Evolutionary conservation across 371 early-diverging fungal genomes (phyloP).

Genomic region (Rhizopus sp.): DNA sequence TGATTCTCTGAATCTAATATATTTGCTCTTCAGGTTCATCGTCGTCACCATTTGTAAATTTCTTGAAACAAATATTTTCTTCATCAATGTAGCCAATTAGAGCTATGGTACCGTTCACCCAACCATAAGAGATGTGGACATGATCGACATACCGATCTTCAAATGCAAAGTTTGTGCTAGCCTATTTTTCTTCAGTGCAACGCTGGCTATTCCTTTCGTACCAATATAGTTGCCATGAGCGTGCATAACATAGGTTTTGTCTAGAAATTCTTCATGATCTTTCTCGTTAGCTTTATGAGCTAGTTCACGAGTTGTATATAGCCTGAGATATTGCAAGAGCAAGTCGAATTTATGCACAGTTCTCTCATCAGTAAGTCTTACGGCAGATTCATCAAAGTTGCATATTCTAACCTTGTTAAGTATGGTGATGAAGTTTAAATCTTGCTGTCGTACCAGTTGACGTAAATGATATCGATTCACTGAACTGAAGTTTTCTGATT

Average conservation of each 20-base stretch:
- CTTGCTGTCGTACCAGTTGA: too few relatives aligned
- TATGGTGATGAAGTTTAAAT: too few relatives aligned
- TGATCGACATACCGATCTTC: neutral
- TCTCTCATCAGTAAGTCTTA: constrained; percentile 1
- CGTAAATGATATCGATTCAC: too few relatives aligned
- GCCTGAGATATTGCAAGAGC: neutral
- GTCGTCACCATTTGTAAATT: neutral
- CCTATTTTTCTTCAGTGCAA: neutral
- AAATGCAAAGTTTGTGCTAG: neutral
- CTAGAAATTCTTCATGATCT: neutral
- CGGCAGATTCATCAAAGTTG: constrained; percentile 6
- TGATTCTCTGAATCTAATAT: constrained; percentile 7
- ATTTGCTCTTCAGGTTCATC: neutral
- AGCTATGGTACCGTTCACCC: constrained; percentile 6
- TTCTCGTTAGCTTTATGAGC: neutral
- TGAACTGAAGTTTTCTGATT: neutral
- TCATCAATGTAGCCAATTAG: neutral
- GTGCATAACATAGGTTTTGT: neutral
- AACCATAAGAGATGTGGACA: constrained; percentile 5
- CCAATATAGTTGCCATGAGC: neutral
- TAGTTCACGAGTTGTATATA: constrained; percentile 3
- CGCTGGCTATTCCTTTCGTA: neutral
- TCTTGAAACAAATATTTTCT: constrained; percentile 7
- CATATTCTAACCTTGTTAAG: too few relatives aligned
- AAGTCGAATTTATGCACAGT: neutral